Evolutionary conservation across 1,284 basidiomycete species (phyloP), one percentile per base, ranked within the genome.

Genomic region (Phylloporus sp.): DNA sequence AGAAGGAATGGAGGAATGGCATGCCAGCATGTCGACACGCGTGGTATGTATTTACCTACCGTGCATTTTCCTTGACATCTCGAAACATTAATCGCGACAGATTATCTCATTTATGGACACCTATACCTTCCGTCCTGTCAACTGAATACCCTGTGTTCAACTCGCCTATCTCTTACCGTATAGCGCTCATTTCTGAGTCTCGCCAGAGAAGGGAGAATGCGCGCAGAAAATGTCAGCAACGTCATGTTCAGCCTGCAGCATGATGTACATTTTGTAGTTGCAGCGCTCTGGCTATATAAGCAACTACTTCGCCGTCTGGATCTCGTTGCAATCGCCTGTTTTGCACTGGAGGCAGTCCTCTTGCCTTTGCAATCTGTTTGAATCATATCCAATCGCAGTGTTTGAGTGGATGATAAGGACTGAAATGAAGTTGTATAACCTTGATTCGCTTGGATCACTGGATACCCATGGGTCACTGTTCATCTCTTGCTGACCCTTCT

Each of bases 81-180:
- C 70, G 70, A 71, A 67, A 65, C 60, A 27, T 73, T 75, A 53
- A 49, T 35, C 53, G 63, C 55, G 47, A 61, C 71, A 94, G 95
- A 97, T 80, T 96, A 94, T 79, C 86, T 99, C 41, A 84, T 99
- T 35, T 99, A 98, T 78, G 97, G 97, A 20, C 91, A 95, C 29
- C 85, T 97, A 59, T 97, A 98, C 80, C 88, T 98, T 3, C 97
- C 97, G 0, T 92, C 93, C 0, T 90, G 95, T 17, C 86, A 96
- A 58, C 83, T 99, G 35, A 95, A 98, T 72, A 97, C 95, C 0
- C 82, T 99, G 29, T 98, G 95, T 71, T 94, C 95, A 0, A 92
- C 91, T 15, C 86, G 97, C 7, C 73, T 98, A 56, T 85, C 89
- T 29, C 82, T 92, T n/a, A 94, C 92, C 15, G 69, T 92, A 35